These are phyloP conservation scores for Alternaria panax DNA, from an alignment of 2,329 filamentous ascomycete species.

Conservation along the genomic window DNA sequence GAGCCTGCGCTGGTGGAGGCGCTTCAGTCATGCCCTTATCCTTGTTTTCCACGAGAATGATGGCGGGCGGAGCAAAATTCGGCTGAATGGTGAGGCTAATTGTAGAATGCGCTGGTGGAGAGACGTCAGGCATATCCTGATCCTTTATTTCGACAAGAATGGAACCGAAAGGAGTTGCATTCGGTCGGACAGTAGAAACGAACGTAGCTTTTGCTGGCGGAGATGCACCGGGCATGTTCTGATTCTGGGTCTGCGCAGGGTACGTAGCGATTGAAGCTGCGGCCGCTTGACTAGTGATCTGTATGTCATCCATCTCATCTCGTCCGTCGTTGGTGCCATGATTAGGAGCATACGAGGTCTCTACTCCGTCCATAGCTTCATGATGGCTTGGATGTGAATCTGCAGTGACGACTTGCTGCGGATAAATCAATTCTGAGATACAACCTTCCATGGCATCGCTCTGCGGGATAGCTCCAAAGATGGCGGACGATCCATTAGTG, in stretches of 20 bases:
- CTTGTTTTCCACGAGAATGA: not conserved
- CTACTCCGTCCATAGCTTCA: not conserved
- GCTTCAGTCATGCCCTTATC: not conserved
- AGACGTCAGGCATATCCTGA: not conserved
- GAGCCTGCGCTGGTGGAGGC: not conserved
- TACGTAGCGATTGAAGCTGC: not conserved
- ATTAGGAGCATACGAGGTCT: not conserved
- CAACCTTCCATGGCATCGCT: not conserved
- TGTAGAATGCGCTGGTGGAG: not conserved
- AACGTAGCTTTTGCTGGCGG: not conserved
- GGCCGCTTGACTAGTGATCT: not conserved
- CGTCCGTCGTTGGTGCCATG: not conserved
- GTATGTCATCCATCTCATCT: not conserved
- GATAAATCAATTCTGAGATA: not conserved
- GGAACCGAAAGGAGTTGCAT: not conserved
- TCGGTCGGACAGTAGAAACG: not conserved
- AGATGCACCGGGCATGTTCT: not conserved
- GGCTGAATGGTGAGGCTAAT: not conserved
- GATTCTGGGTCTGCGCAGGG: not conserved
- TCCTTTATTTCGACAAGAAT: not conserved
- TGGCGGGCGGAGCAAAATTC: not conserved
- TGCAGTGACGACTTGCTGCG: not conserved
- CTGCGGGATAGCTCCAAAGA: not conserved
- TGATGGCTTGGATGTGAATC: not conserved
- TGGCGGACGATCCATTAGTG: not conserved